Evolutionary conservation across 2,329 filamentous ascomycete genomes (phyloP).

Genomic region (Fusarium nanum): DNA sequence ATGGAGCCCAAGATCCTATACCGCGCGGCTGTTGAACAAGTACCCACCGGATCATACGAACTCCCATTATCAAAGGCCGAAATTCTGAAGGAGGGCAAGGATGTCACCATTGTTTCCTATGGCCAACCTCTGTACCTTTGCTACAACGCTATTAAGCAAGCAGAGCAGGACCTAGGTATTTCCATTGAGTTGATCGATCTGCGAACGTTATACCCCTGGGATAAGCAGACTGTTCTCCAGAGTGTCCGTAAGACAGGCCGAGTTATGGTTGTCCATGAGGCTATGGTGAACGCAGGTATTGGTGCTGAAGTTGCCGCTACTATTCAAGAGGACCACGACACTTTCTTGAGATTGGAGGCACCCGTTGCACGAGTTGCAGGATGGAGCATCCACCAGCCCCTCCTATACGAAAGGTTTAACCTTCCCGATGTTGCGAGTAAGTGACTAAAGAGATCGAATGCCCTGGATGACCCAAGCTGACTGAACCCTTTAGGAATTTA

Average conservation of each 20-base stretch:
- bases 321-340: conserved; percentile 80
- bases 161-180: conserved; percentile 78
- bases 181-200: conserved; percentile 88
- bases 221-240: conserved; percentile 80
- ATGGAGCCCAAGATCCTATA: conserved; percentile 96
- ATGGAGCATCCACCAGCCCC: conserved; percentile 86
- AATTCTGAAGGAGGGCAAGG: conserved; percentile 80
- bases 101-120: conserved; percentile 88
- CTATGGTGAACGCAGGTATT: conserved; percentile 89
- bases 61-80: conserved; percentile 89
- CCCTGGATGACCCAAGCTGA: conserved; percentile 9
- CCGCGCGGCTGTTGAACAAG: conserved; percentile 90
- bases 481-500: conserved; percentile 68
- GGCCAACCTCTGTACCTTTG: conserved; percentile 91
- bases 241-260: conserved; percentile 90
- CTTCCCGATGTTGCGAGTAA: conserved; percentile 88
- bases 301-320: conserved; percentile 90
- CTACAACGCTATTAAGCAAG: conserved; percentile 78
- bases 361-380: conserved; percentile 87
- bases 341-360: conserved; percentile 85
- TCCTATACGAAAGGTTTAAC: conserved; percentile 83
- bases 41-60: conserved; percentile 83
- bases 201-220: conserved; percentile 91
- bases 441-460: conserved; percentile 52
- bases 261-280: conserved; percentile 90